Conservation (phyloP, 2,329 filamentous ascomycete genomes). For the Nectriaceae sp. region DNA sequence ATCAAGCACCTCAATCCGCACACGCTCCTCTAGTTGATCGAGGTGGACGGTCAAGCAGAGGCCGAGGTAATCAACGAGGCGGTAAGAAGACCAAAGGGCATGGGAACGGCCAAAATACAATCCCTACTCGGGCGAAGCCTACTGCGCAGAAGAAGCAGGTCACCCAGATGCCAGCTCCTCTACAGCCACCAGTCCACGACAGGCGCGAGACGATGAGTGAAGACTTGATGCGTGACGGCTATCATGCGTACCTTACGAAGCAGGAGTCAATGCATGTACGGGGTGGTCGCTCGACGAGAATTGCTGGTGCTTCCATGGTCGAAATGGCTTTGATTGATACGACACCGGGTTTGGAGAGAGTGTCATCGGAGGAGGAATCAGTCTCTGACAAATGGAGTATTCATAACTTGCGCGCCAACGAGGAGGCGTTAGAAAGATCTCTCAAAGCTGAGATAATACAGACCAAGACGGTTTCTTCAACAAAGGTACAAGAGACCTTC, state of each 20-base stretch:
- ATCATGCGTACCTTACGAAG: background rate
- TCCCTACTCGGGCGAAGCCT: no score
- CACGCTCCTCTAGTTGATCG: no score
- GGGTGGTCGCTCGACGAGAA: background rate
- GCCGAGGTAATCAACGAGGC: no score
- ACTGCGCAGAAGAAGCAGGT: no score
- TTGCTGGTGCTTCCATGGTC: background rate
- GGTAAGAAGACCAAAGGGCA: no score
- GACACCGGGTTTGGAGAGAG: background rate
- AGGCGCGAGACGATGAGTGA: background rate
- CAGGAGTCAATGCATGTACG: background rate
- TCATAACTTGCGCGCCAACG: constrained; percentile 12
- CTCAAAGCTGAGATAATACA: background rate
- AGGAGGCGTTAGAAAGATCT: constrained; percentile 4
- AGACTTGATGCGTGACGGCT: background rate
- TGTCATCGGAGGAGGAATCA: constrained; percentile 4
- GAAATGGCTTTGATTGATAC: background rate
- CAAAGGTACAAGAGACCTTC: constrained; percentile 3
- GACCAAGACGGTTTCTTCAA: background rate
- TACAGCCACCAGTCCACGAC: no score
- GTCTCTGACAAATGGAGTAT: constrained; percentile 21
- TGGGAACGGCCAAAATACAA: no score
- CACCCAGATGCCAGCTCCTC: no score
- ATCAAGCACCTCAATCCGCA: no score
- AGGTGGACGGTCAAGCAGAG: no score